Evolutionary conservation across 2,329 filamentous ascomycete species (phyloP).

Genomic region (Chaetomiaceae sp.): DNA sequence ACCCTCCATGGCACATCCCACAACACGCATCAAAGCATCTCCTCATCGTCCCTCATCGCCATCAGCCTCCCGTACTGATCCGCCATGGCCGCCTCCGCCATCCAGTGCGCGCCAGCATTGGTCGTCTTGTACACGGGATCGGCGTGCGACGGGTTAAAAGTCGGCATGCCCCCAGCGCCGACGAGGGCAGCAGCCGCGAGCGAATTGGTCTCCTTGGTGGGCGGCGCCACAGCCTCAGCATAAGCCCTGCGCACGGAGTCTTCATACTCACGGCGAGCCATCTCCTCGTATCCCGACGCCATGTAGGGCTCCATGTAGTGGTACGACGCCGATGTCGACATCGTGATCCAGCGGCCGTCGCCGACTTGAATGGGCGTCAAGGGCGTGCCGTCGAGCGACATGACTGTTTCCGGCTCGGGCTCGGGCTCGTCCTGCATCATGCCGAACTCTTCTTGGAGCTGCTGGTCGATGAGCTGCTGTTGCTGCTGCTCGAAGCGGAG

Average conservation of each 20-base stretch:
- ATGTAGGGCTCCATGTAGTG: constrained; percentile 75
- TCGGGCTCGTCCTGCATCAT: constrained; percentile 20
- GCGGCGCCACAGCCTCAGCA: constrained; percentile 27
- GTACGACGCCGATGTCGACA: constrained; percentile 25
- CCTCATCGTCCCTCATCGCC: constrained; percentile 24
- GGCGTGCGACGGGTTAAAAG: constrained; percentile 33
- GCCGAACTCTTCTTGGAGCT: constrained; percentile 30
- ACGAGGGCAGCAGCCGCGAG: constrained; percentile 28
- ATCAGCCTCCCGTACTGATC: constrained; percentile 60
- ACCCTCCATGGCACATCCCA: neutral
- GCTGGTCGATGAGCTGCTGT: constrained; percentile 31
- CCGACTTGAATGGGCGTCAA: constrained; percentile 46
- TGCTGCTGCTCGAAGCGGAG: constrained; percentile 55
- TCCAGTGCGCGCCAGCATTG: constrained; percentile 33
- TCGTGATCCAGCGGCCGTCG: constrained; percentile 47
- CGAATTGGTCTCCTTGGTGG: constrained; percentile 23
- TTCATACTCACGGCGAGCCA: constrained; percentile 61
- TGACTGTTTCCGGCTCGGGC: constrained; percentile 28
- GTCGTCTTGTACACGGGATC: constrained; percentile 63
- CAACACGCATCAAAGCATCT: constrained; percentile 20
- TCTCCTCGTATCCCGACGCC: constrained; percentile 69
- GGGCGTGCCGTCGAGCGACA: constrained; percentile 52
- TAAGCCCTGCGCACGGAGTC: constrained; percentile 37
- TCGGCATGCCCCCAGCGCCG: constrained; percentile 14
- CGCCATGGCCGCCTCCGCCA: constrained; percentile 51